A percentile compares a stretch with the other conserved stretches of the same genome.
Conservation (phyloP, 176 grass and related monocot genomes). For the Oryza glumipatula region DNA sequence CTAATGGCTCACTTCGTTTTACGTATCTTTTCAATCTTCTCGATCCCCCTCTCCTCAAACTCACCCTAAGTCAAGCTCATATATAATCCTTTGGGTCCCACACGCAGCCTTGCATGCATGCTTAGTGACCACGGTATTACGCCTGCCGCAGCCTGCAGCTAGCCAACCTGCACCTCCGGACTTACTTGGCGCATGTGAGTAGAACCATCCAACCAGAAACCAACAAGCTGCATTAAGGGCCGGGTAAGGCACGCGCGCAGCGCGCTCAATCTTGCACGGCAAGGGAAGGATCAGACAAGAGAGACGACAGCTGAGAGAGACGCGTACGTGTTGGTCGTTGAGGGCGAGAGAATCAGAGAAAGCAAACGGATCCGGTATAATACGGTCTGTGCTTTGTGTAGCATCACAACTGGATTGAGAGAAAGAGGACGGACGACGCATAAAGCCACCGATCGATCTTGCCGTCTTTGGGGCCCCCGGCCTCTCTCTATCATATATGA, state of each 20-base stretch:
- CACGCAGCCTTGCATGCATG: neutral
- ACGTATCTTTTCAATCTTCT: too few relatives aligned
- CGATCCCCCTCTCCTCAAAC: too few relatives aligned
- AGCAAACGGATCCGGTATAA: constrained; percentile 14
- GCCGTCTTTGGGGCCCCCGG: neutral
- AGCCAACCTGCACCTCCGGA: neutral
- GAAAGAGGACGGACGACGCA: neutral
- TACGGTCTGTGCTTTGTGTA: constrained; percentile 49
- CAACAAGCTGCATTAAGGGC: constrained; percentile 30
- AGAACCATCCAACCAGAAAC: constrained; percentile 12
- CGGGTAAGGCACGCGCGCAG: constrained; percentile 2
- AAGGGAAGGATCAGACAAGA: neutral
- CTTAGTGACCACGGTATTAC: too few relatives aligned
- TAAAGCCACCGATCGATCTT: constrained; percentile 3
- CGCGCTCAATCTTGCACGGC: neutral
- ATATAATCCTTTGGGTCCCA: neutral
- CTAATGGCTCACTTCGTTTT: too few relatives aligned
- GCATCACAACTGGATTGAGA: constrained; percentile 29
- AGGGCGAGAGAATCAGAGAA: neutral
- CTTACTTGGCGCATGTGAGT: constrained; percentile 34
- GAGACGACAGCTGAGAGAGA: neutral
- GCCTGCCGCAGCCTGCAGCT: neutral
- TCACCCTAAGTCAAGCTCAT: too few relatives aligned
- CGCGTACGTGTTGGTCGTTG: constrained; percentile 12
- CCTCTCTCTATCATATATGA: too few relatives aligned